These are phyloP conservation scores for Rhodotorula taiwanensis DNA, from an alignment of 768 basidiomycete species.

Conservation along the genomic window DNA sequence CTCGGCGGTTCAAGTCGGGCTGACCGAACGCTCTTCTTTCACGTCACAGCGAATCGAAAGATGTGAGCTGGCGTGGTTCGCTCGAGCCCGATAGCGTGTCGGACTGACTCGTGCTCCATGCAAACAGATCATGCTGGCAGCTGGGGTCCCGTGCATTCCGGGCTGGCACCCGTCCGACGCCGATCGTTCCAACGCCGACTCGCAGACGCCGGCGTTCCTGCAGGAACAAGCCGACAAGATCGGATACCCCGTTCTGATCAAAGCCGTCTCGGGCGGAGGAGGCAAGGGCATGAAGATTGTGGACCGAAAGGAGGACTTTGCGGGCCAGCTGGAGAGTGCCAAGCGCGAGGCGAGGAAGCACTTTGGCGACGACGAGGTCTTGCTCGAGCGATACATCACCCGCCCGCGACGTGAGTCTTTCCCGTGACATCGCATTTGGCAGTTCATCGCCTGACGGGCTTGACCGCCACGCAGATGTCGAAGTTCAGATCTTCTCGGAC, in stretches of 20 bases:
- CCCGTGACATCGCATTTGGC: background rate
- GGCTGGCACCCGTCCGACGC: constrained; percentile 61
- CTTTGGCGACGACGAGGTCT: constrained; percentile 73
- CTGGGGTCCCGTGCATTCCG: constrained; percentile 86
- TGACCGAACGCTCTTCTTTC: no score
- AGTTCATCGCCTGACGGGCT: no score
- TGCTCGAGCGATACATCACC: constrained; percentile 82
- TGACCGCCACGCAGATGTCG: no score
- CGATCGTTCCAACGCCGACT: background rate
- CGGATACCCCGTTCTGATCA: constrained; percentile 87
- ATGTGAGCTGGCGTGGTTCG: constrained; percentile 40
- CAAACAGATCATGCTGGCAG: constrained; percentile 52
- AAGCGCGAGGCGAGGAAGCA: constrained; percentile 79
- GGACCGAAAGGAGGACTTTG: constrained; percentile 59
- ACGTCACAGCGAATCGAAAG: constrained; percentile 74
- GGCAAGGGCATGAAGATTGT: constrained; percentile 93
- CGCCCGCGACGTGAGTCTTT: constrained; percentile 60
- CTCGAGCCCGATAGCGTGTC: no score
- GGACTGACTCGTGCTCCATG: no score
- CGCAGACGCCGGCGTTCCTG: constrained; percentile 65
- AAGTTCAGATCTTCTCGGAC: constrained; percentile 93
- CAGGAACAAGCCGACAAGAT: constrained; percentile 64
- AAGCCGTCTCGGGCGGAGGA: constrained; percentile 92
- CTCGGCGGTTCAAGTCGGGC: background rate
- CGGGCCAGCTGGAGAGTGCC: constrained; percentile 75